A percentile compares a stretch with the other conserved stretches of the same genome.
phyloP scores from a whole-genome alignment of 129 eudicot species.

The Apium graveolens region DNA sequence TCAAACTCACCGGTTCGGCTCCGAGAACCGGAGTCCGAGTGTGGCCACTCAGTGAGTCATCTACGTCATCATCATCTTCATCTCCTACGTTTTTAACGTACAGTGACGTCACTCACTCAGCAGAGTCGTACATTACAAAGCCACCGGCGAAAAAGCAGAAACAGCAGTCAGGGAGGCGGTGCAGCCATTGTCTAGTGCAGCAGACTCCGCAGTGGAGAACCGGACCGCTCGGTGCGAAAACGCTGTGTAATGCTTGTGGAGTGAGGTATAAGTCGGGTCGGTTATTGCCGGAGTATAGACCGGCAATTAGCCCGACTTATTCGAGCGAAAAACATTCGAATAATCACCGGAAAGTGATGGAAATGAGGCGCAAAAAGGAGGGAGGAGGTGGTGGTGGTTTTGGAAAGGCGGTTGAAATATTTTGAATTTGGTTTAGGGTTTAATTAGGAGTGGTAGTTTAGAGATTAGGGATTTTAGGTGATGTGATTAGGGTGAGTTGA shows the following conservation, averaged over 20 bases:
- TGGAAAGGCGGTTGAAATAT: slow-evolving; percentile 48
- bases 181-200: slow-evolving; percentile 66
- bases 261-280: slow-evolving; percentile 93
- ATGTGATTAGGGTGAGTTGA: neutral
- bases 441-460: neutral
- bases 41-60: slow-evolving; percentile 46
- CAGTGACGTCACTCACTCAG: slow-evolving; percentile 22
- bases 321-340: slow-evolving; percentile 70
- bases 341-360: slow-evolving; percentile 80
- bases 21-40: slow-evolving; percentile 42
- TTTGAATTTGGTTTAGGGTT: slow-evolving; percentile 29
- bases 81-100: slow-evolving; percentile 29
- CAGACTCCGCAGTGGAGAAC: slow-evolving; percentile 97
- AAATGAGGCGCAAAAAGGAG: slow-evolving; percentile 77
- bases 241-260: slow-evolving; percentile 90
- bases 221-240: slow-evolving; percentile 87
- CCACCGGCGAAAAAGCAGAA: slow-evolving; percentile 34
- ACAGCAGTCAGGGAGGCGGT: slow-evolving; percentile 30
- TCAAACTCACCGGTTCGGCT: slow-evolving; percentile 8
- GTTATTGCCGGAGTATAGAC: slow-evolving; percentile 79
- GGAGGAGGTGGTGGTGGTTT: slow-evolving; percentile 21
- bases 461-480: neutral
- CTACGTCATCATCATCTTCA: slow-evolving; percentile 40
- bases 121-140: slow-evolving; percentile 42
- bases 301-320: slow-evolving; percentile 89